A percentile compares a stretch with the other conserved stretches of the same genome.
Conservation (phyloP, 129 eudicot species). For the Pseudognaphalium luteoalbum region DNA sequence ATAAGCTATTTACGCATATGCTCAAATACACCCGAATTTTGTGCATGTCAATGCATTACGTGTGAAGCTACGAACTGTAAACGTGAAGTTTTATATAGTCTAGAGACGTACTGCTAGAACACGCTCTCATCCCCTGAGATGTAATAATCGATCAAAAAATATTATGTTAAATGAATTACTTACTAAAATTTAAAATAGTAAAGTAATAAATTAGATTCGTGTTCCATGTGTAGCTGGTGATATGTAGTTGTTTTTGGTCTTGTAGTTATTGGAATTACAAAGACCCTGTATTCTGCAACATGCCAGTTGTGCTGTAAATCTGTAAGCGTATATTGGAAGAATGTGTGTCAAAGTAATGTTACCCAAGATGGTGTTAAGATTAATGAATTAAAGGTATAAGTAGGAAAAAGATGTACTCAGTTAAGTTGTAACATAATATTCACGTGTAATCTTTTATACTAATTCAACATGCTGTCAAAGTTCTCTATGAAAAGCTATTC, state of each 20-base stretch:
- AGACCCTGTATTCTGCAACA: neutral
- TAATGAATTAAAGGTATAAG: too few species aligned
- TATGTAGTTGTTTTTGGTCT: neutral
- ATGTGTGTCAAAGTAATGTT: neutral
- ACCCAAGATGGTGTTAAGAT: neutral
- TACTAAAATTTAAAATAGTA: neutral
- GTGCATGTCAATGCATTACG: neutral
- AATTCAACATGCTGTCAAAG: neutral
- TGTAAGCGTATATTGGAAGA: neutral
- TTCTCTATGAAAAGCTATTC: neutral
- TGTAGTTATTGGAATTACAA: neutral
- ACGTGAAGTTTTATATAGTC: too few species aligned
- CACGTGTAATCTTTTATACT: neutral
- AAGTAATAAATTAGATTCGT: neutral
- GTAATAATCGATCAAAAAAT: too few species aligned
- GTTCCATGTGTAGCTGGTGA: neutral
- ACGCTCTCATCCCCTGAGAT: too few species aligned
- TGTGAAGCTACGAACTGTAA: neutral
- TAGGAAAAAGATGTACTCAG: neutral
- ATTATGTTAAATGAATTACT: too few species aligned
- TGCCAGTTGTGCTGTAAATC: neutral
- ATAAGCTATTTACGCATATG: neutral
- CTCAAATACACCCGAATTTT: neutral
- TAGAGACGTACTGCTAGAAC: too few species aligned
- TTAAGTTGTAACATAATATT: neutral